Base-by-base conservation (phyloP, 2,329 filamentous ascomycete species). In the Periglandula ipomoeae region DNA sequence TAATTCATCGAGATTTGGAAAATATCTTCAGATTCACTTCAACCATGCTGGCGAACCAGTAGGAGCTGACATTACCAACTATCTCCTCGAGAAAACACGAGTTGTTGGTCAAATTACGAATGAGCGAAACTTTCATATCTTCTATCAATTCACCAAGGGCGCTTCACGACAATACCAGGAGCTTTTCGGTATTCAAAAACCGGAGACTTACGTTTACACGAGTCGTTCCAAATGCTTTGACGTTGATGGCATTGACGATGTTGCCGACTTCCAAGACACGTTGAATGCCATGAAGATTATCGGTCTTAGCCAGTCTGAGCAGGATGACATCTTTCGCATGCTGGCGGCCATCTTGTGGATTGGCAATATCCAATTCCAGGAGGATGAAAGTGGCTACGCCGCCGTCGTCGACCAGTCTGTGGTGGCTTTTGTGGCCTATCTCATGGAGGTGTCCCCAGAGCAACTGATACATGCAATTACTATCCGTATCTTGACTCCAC, bases 71-170 rank as follows among this genome's bases (percentile, higher is more conserved):
- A 96, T 98, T 68, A 96, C 91, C 63, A 98, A 98, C 67, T 98
- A 98, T 63, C 76, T 98, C 22, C 76, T 98, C 47, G 93, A 98
- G 67, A 97, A 97, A 74, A 84, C 88, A 43, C 80, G 93, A 71
- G 93, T 98, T 17, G 89, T 95, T 9, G 89, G 91, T 15, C 93
- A 97, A 71, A 97, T 97, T 58, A 76, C 73, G 50, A 95, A 96
- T 65, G 93, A 98, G 76, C 82, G 93, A 58, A 97, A 95, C 70
- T 98, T 98, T 68, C 93, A 98, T 70, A 97, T 98, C 61, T 98
- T 98, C 67, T 98, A 98, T 70, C 93, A 98, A 67, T 96, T 97
- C 67, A 88, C 93, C 42, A 98, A 97, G 70, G 89, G 87, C 4
- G 91, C 91, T 9, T 86, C 89, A n/a, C 77, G 85, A 57, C 81